Evolutionary conservation across 345 rosid genomes (phyloP), one percentile per base, ranked within the genome.

Genomic region (Arabidopsis thaliana): DNA sequence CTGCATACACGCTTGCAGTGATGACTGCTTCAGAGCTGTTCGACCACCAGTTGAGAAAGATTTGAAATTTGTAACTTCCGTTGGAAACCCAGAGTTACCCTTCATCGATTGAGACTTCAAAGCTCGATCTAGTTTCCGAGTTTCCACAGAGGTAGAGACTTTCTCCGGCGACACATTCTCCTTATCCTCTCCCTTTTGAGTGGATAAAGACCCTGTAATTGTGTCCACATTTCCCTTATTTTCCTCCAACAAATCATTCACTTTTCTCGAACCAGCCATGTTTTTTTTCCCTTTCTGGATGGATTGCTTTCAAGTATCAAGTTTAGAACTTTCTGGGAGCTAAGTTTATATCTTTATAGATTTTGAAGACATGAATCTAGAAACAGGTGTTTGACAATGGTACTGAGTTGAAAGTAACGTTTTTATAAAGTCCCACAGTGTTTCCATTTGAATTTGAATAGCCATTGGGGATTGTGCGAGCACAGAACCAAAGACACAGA

Each of bases 1-100:
- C 73, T 88, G 87, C 97, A 94, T 88, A 77, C 96, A 88, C 33
- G 71, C 80, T 88, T 91, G 89, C 56, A 91, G 84, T 13, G 97
- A 94, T 3, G 93, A 76, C 41, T 88, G 90, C 83, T 88, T 94
- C 79, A 89, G 50, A 65, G 77, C 87, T 7, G 82, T 82, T 59
- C 78, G 57, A 72, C 81, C 89, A 72, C 78, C 88, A 0, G 89
- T 85, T 0, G 96, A 88, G 49, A 87, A 66, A 64, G 90, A 88
- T 65, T 84, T 85, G 78, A 80, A 77, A 20, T 79, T 75, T 44
- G 84, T 62, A 34, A 77, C 78, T 57, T 79, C 77, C 42, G 57
- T 80, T 22, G 82, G 64, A 65, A 69, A 28, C 48, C 71, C 82
- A 30, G 80, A 67, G 65, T 82, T 64, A 28, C 82, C 85, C 11